phyloP scores from a whole-genome alignment of 768 basidiomycete genomes.

The Lanmaoa pseudosensibilis region DNA sequence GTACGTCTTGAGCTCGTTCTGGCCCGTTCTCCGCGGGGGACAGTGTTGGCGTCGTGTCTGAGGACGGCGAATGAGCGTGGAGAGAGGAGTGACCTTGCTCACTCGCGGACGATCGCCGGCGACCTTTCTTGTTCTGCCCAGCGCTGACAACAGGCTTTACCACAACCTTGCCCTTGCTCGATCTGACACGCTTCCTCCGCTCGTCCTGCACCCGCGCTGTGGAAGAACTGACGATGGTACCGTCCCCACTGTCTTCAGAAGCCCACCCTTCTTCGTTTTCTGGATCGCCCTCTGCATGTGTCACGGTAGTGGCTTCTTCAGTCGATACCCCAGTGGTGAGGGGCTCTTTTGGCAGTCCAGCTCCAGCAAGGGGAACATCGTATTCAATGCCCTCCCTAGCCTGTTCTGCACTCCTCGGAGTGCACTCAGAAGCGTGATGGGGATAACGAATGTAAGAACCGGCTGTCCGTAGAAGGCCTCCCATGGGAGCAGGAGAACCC shows the following conservation, averaged over 20 bases:
- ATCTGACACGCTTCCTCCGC: conserved; percentile 28
- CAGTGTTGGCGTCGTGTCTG: background rate
- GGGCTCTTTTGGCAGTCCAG: conserved; percentile 13
- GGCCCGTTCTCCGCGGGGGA: conserved; percentile 1
- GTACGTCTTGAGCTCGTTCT: conserved; percentile 2
- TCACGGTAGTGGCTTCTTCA: conserved; percentile 5
- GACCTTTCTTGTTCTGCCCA: conserved; percentile 9
- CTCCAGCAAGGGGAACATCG: conserved; percentile 16
- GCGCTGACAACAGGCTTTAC: background rate
- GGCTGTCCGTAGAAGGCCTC: conserved; percentile 1
- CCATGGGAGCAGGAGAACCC: background rate
- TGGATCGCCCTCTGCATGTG: conserved; percentile 13
- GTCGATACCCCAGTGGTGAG: background rate
- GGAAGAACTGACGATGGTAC: conserved; percentile 10
- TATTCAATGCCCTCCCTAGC: conserved; percentile 17
- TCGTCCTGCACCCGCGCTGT: conserved; percentile 3
- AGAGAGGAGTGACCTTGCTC: conserved; percentile 12
- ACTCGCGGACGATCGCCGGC: conserved; percentile 13
- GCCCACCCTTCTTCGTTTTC: conserved; percentile 65
- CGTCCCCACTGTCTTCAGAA: conserved; percentile 49
- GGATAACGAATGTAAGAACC: conserved; percentile 13
- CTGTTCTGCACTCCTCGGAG: conserved; percentile 29
- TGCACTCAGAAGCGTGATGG: conserved; percentile 15
- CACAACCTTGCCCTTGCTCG: conserved; percentile 19
- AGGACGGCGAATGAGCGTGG: background rate